Evolutionary conservation across 106 monocot genomes (phyloP).

Genomic region (Platanthera guangdongensis): DNA sequence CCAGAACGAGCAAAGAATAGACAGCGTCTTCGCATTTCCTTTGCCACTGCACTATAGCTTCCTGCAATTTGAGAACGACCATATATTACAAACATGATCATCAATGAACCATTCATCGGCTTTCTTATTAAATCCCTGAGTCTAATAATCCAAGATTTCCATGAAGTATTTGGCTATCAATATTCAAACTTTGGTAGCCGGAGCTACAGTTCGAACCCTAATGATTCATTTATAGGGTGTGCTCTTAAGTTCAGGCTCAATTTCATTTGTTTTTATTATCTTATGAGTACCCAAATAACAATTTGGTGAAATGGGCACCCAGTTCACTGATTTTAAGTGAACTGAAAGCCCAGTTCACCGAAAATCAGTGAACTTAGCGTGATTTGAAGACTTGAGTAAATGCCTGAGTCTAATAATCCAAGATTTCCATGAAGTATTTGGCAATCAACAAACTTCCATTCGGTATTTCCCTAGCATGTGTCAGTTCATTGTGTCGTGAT

Average conservation of each 20-base stretch:
- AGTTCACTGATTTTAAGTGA: too few relatives aligned
- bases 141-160: neutral
- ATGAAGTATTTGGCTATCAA: neutral
- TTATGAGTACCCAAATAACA: too few relatives aligned
- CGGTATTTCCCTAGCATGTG: neutral
- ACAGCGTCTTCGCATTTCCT: conserved; percentile 98
- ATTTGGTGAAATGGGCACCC: too few relatives aligned
- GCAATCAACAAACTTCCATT: neutral
- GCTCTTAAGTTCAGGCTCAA: too few relatives aligned
- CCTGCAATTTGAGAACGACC: conserved; percentile 30
- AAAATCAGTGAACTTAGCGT: too few relatives aligned
- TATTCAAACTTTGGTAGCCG: too few relatives aligned
- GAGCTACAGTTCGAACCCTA: too few relatives aligned
- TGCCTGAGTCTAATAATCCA: neutral
- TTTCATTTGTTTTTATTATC: too few relatives aligned
- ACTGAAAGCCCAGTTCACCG: too few relatives aligned
- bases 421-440: neutral
- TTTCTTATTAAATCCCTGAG: neutral
- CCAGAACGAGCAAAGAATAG: conserved; percentile 66
- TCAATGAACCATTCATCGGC: neutral
- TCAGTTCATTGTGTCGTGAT: neutral
- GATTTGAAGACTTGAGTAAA: too few relatives aligned
- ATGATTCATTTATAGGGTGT: too few relatives aligned
- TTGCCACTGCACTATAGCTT: conserved; percentile 73
- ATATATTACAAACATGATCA: neutral